Conservation (phyloP, 129 eudicot genomes). For the Flaveria brownii region DNA sequence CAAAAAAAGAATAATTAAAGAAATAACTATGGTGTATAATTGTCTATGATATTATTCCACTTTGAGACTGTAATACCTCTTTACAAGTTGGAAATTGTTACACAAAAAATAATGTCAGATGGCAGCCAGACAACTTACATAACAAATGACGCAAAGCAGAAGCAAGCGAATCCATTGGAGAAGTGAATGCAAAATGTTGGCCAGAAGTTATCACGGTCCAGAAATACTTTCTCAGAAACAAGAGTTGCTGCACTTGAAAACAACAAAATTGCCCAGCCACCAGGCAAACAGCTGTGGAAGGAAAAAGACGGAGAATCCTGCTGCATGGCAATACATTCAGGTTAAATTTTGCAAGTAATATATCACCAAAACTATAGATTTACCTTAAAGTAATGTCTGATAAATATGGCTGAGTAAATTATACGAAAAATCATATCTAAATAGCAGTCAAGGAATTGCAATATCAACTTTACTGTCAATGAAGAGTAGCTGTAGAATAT, state of each 20-base stretch:
- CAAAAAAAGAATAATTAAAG: background rate
- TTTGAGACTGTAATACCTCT: slow-evolving; percentile 6
- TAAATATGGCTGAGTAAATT: slow-evolving; percentile 73
- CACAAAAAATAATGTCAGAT: slow-evolving; percentile 4
- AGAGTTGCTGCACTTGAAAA: slow-evolving; percentile 66
- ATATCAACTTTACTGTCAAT: background rate
- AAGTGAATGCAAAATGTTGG: slow-evolving; percentile 67
- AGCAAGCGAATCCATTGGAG: slow-evolving; percentile 63
- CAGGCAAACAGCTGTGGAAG: slow-evolving; percentile 75
- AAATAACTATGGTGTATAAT: slow-evolving; percentile 6
- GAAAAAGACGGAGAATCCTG: slow-evolving; percentile 85
- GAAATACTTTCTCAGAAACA: slow-evolving; percentile 59
- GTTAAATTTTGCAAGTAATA: slow-evolving; percentile 17
- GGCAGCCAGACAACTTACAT: slow-evolving; percentile 59
- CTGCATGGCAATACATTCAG: slow-evolving; percentile 12
- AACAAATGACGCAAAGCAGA: slow-evolving; percentile 54
- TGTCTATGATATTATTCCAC: slow-evolving; percentile 7
- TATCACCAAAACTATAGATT: slow-evolving; percentile 13
- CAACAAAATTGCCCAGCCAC: slow-evolving; percentile 67
- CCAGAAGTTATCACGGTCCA: slow-evolving; percentile 79
- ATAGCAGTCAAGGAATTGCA: slow-evolving; percentile 56
- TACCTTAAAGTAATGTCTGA: slow-evolving; percentile 90
- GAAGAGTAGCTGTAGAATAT: background rate
- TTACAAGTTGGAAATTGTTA: background rate
- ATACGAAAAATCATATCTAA: slow-evolving; percentile 89